A percentile compares a stretch with the other conserved stretches of the same genome.
phyloP scores from a whole-genome alignment of 345 rosid species.

The Conringia planisiliqua region DNA sequence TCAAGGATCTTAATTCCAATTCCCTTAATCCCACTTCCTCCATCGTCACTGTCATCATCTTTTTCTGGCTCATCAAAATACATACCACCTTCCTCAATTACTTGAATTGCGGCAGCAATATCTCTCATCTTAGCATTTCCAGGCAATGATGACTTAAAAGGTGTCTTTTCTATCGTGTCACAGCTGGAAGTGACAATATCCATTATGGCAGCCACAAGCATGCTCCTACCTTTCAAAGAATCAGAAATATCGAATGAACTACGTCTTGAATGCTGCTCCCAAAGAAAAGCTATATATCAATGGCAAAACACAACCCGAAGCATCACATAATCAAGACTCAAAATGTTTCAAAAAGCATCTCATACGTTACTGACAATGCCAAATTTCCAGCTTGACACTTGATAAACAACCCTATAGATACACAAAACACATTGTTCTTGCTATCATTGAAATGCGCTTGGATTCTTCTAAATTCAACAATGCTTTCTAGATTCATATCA shows the following conservation, averaged over 20 bases:
- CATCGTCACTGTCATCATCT: constrained; percentile 65
- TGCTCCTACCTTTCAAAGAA: constrained; percentile 99
- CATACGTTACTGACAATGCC: neutral
- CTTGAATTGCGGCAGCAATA: constrained; percentile 85
- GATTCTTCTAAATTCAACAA: constrained; percentile 6
- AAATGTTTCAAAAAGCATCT: constrained; percentile 1
- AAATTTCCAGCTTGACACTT: constrained; percentile 9
- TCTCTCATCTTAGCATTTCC: constrained; percentile 83
- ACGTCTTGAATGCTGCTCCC: constrained; percentile 96
- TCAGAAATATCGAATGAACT: constrained; percentile 93
- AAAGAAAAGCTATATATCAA: constrained; percentile 82
- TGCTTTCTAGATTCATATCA: neutral
- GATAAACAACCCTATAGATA: constrained; percentile 11
- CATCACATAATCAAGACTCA: constrained; percentile 33
- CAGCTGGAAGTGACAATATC: constrained; percentile 91
- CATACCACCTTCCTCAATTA: constrained; percentile 90
- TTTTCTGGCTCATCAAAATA: constrained; percentile 57
- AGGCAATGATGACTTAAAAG: constrained; percentile 58
- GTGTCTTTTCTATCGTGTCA: constrained; percentile 51
- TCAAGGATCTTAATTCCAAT: constrained; percentile 91
- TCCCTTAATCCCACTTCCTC: constrained; percentile 73
- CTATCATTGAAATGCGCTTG: neutral
- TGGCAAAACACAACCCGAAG: constrained; percentile 48
- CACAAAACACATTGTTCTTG: neutral
- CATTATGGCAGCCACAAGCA: constrained; percentile 99